A percentile compares a stretch with the other conserved stretches of the same genome.
phyloP scores from a whole-genome alignment of 352 stramenopile genomes.

The Globisporangium middletonii region DNA sequence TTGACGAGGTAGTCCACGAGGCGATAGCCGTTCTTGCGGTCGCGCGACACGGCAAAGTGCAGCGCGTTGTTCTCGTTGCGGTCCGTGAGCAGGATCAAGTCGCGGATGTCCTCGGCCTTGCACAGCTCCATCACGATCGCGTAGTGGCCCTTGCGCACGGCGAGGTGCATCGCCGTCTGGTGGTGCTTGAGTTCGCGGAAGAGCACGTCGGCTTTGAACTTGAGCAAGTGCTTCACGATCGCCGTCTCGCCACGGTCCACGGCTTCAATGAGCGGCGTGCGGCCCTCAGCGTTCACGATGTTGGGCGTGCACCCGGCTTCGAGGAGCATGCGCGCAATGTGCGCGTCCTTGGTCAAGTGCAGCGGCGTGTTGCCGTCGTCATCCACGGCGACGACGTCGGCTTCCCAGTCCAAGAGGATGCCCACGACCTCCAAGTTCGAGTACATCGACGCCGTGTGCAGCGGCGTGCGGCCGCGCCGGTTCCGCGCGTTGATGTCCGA shows the following conservation, averaged over 20 bases:
- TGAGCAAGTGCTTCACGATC: slow-evolving; percentile 72
- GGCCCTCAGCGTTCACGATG: slow-evolving; percentile 76
- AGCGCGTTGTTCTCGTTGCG: slow-evolving; percentile 84
- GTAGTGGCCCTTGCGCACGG: slow-evolving; percentile 80
- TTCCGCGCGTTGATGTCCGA: slow-evolving; percentile 84
- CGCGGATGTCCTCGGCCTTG: slow-evolving; percentile 55
- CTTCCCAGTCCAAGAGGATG: slow-evolving; percentile 78
- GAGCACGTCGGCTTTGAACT: slow-evolving; percentile 81
- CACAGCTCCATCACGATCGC: slow-evolving; percentile 84
- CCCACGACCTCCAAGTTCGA: slow-evolving; percentile 77
- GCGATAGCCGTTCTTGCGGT: slow-evolving; percentile 77
- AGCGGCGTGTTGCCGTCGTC: slow-evolving; percentile 81
- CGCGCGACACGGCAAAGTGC: slow-evolving; percentile 75
- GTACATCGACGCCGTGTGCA: slow-evolving; percentile 80
- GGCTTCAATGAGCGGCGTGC: slow-evolving; percentile 72
- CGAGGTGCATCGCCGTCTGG: slow-evolving; percentile 77
- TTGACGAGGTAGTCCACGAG: slow-evolving; percentile 84
- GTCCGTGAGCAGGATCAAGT: slow-evolving; percentile 69
- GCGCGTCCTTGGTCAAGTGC: slow-evolving; percentile 71
- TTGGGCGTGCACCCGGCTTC: slow-evolving; percentile 80
- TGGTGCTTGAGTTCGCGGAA: slow-evolving; percentile 85
- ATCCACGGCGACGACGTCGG: slow-evolving; percentile 72
- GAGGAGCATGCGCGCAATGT: slow-evolving; percentile 75
- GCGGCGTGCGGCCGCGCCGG: slow-evolving; percentile 62
- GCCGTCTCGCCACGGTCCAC: slow-evolving; percentile 66